These are phyloP conservation scores for Pleurotus giganteus DNA, from an alignment of 768 basidiomycete genomes.

Conservation along the genomic window DNA sequence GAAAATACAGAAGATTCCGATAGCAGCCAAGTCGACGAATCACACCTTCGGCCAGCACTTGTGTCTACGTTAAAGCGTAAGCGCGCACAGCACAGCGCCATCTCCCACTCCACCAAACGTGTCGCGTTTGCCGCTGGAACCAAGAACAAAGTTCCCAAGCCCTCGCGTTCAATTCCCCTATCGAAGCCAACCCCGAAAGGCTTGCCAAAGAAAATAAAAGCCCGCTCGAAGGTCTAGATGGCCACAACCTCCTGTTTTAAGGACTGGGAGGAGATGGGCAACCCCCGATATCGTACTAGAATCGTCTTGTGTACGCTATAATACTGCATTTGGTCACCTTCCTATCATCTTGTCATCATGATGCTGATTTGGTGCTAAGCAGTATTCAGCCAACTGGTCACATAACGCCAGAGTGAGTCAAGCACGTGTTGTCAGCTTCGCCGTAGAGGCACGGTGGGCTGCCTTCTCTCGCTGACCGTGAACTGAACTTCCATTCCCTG, in stretches of 20 bases:
- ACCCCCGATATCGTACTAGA: too few relatives aligned
- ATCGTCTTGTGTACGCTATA: too few relatives aligned
- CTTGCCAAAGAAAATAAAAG: not conserved
- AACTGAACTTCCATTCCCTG: too few relatives aligned
- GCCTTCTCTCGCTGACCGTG: too few relatives aligned
- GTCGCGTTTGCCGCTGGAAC: slow-evolving; percentile 46
- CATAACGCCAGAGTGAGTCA: too few relatives aligned
- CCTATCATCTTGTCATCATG: too few relatives aligned
- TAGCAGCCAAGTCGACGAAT: slow-evolving; percentile 34
- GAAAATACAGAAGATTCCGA: slow-evolving; percentile 26
- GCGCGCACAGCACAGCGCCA: slow-evolving; percentile 26
- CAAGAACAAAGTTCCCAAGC: slow-evolving; percentile 3
- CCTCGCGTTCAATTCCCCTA: slow-evolving; percentile 10
- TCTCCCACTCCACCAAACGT: slow-evolving; percentile 42
- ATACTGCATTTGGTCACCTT: too few relatives aligned
- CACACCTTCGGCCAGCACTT: slow-evolving; percentile 20
- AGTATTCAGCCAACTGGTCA: too few relatives aligned
- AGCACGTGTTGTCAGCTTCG: too few relatives aligned
- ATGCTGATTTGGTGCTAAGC: too few relatives aligned
- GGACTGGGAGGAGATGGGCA: not conserved
- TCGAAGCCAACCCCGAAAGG: not conserved
- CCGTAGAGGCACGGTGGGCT: too few relatives aligned
- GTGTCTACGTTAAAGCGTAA: slow-evolving; percentile 48
- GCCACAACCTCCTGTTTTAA: not conserved
- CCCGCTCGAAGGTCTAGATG: not conserved